Conservation (phyloP, 805 yeast genomes). For the Middelhovenomyces tepae region DNA sequence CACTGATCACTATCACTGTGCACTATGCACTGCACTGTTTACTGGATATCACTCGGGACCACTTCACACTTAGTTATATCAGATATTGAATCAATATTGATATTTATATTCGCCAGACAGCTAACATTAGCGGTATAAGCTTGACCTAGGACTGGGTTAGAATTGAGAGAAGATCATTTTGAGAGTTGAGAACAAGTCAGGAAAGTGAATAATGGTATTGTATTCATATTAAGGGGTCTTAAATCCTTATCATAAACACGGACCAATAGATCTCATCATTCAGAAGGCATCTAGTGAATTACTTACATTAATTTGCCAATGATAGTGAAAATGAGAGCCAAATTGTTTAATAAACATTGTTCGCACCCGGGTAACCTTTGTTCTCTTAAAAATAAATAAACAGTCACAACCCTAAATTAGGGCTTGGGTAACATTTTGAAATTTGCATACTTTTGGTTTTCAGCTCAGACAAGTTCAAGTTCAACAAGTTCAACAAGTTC, state of each 20-base stretch:
- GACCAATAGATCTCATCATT: conserved; percentile 27
- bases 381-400: conserved; percentile 1
- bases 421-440: not conserved
- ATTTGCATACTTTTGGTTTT: not conserved
- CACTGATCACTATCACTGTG: too few relatives aligned
- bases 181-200: too few relatives aligned
- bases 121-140: too few relatives aligned
- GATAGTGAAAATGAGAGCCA: conserved; percentile 3
- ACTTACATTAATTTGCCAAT: conserved; percentile 3
- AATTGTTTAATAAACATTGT: not conserved
- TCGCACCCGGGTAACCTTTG: not conserved
- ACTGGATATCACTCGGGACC: too few relatives aligned
- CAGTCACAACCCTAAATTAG: conserved; percentile 1
- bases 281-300: not conserved
- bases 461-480: conserved; percentile 1
- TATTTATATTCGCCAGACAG: too few relatives aligned
- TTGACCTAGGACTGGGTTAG: too few relatives aligned
- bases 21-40: too few relatives aligned
- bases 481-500: not conserved
- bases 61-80: too few relatives aligned
- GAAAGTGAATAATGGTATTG: too few relatives aligned
- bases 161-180: too few relatives aligned
- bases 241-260: conserved; percentile 32
- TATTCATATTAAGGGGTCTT: conserved; percentile 32
- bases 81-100: too few relatives aligned